phyloP scores from a whole-genome alignment of 164 flowering plant species.

The Liriodendron chinense region DNA sequence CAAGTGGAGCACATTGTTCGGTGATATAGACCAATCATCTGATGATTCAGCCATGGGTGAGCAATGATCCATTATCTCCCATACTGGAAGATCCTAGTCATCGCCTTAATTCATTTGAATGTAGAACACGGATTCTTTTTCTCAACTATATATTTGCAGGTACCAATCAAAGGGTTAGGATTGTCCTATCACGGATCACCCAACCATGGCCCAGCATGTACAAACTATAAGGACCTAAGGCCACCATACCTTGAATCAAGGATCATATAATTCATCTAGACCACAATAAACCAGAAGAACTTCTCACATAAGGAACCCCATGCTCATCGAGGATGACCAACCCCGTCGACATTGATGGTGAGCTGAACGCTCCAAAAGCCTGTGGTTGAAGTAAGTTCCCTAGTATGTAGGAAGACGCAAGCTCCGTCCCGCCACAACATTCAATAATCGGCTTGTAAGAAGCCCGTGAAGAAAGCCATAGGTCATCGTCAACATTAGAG shows the following conservation, averaged over 20 bases:
- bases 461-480: conserved; percentile 91
- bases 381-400: conserved; percentile 82
- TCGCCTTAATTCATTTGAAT: not conserved
- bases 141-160: not conserved
- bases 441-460: conserved; percentile 78
- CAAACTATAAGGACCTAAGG: not conserved
- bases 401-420: conserved; percentile 63
- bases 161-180: not conserved
- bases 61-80: not conserved
- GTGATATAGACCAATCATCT: not conserved
- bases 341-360: conserved; percentile 68
- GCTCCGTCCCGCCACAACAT: conserved; percentile 95
- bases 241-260: not conserved
- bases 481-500: conserved; percentile 87
- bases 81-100: not conserved
- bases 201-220: not conserved
- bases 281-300: not conserved
- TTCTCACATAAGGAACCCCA: conserved; percentile 80
- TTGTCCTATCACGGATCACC: not conserved
- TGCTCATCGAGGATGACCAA: conserved; percentile 78
- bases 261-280: not conserved
- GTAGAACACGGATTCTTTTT: not conserved
- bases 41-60: not conserved
- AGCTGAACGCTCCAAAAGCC: conserved; percentile 89
- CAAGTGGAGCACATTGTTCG: not conserved